Percentiles rank a stretch among this genome's conserved stretches.
Evolutionary conservation across 1,284 basidiomycete genomes (phyloP).

Genomic region (Moesziomyces sp.): DNA sequence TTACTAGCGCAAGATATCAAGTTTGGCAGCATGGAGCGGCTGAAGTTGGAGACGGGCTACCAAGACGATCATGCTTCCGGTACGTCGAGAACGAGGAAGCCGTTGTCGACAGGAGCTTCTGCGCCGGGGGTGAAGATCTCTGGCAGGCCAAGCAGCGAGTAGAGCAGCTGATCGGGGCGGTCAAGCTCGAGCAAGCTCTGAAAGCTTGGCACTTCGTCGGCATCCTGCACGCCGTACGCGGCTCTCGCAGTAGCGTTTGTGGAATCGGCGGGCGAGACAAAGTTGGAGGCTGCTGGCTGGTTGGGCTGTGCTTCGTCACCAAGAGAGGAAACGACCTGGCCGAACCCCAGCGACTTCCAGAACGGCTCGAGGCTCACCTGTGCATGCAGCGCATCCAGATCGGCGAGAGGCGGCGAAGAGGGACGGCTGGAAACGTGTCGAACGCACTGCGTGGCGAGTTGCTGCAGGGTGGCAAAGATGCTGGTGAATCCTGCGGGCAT

Average conservation of each 20-base stretch:
- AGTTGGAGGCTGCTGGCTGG: neutral
- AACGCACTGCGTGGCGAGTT: conserved; percentile 9
- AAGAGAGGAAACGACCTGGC: conserved; percentile 1
- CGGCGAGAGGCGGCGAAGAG: neutral
- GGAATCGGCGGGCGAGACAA: neutral
- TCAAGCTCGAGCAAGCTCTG: conserved; percentile 9
- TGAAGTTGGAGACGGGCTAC: too few relatives aligned
- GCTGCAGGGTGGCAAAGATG: conserved; percentile 15
- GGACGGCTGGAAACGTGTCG: conserved; percentile 3
- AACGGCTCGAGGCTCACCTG: conserved; percentile 11
- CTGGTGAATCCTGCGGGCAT: conserved; percentile 12
- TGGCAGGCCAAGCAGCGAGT: conserved; percentile 11
- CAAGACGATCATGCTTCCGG: neutral
- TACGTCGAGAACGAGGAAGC: neutral
- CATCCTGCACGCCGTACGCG: too few relatives aligned
- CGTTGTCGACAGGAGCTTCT: neutral
- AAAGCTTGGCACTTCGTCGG: neutral
- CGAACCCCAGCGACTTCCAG: conserved; percentile 9
- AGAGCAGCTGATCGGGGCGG: conserved; percentile 8
- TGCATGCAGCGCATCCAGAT: neutral
- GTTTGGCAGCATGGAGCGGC: too few relatives aligned
- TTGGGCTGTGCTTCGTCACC: neutral
- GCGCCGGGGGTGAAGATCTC: conserved; percentile 5
- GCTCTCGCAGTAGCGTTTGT: neutral
- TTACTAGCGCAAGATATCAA: too few relatives aligned